These are phyloP conservation scores for Camptophora hylomeconis DNA, from an alignment of 2,329 filamentous ascomycete genomes.

Conservation along the genomic window DNA sequence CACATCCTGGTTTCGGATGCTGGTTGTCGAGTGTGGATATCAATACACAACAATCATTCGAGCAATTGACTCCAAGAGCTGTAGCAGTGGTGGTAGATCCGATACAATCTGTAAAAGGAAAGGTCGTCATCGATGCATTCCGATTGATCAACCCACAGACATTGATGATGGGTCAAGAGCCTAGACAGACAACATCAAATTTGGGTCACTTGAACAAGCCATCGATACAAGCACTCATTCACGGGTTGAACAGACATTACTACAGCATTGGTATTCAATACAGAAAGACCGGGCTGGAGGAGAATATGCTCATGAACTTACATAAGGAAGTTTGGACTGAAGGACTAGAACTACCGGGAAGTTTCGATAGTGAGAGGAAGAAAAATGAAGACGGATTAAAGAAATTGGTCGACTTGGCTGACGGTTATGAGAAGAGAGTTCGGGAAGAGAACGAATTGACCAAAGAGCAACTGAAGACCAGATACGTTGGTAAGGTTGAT, in stretches of 20 bases:
- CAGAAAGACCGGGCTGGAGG: conserved; percentile 89
- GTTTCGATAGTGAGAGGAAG: conserved; percentile 73
- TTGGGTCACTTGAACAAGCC: conserved; percentile 97
- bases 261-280: conserved; percentile 99
- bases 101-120: conserved; percentile 98
- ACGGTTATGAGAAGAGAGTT: conserved; percentile 96
- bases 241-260: conserved; percentile 96
- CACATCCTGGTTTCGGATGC: conserved; percentile 96
- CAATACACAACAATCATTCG: conserved; percentile 99
- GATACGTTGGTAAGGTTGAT: conserved; percentile 97
- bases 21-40: conserved; percentile 99
- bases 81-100: conserved; percentile 97
- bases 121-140: conserved; percentile 98
- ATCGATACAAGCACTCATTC: conserved; percentile 97
- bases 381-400: conserved; percentile 82
- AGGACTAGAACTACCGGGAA: conserved; percentile 90
- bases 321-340: conserved; percentile 99
- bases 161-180: conserved; percentile 94
- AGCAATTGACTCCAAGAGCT: conserved; percentile 90
- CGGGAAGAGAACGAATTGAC: conserved; percentile 97
- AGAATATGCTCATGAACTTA: conserved; percentile 99
- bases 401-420: conserved; percentile 75
- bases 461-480: conserved; percentile 94
- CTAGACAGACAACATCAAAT: conserved; percentile 94
- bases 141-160: conserved; percentile 96